Evolutionary conservation across 2,329 filamentous ascomycete genomes (phyloP).

Genomic region (Ustulina deusta): DNA sequence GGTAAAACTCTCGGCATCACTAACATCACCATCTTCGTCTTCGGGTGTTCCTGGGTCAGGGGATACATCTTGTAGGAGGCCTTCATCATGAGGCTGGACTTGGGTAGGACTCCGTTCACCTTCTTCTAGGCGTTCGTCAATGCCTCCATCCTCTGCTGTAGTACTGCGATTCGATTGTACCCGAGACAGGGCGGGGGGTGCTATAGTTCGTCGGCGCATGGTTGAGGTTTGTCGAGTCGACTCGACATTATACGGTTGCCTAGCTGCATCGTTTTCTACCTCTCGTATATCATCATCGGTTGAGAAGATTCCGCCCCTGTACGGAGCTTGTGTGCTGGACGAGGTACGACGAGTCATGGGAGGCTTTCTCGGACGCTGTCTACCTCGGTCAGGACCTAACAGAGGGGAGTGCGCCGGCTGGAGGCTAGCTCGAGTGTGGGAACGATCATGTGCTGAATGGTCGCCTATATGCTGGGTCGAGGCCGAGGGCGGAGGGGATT

Average conservation of each 20-base stretch:
- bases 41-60: constrained; percentile 54
- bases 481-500: constrained; percentile 48
- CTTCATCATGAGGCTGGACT: constrained; percentile 55
- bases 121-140: constrained; percentile 48
- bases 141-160: constrained; percentile 48
- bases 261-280: constrained; percentile 74
- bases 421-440: constrained; percentile 53
- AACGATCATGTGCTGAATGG: constrained; percentile 55
- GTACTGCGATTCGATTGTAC: constrained; percentile 57
- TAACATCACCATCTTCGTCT: constrained; percentile 74
- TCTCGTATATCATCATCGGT: constrained; percentile 89
- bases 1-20: constrained; percentile 97
- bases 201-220: constrained; percentile 55
- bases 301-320: constrained; percentile 88
- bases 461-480: constrained; percentile 52
- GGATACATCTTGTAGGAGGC: constrained; percentile 39
- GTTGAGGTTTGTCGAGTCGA: constrained; percentile 50
- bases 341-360: constrained; percentile 78
- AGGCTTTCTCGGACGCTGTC: constrained; percentile 75
- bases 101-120: constrained; percentile 49
- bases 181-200: constrained; percentile 55
- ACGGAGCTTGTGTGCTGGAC: constrained; percentile 76
- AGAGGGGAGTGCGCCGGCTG: constrained; percentile 60
- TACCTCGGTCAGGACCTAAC: constrained; percentile 61
- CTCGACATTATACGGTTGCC: constrained; percentile 49